Conservation (phyloP, 1,139 yeast species). For the Groenewaldozyma sp. region DNA sequence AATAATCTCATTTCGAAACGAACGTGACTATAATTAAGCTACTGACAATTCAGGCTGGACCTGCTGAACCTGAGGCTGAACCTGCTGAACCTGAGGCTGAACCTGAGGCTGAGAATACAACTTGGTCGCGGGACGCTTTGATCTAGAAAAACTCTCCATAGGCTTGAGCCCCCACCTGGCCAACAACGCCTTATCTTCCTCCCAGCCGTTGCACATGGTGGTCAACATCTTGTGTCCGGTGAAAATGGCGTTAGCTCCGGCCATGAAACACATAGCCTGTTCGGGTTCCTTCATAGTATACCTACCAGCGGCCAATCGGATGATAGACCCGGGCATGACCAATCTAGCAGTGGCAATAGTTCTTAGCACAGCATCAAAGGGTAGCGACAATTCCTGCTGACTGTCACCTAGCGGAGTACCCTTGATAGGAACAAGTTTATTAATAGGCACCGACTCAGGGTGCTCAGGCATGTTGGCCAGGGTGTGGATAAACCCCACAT, state of each 20-base stretch:
- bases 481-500: conserved; percentile 58
- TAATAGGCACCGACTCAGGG: conserved; percentile 78
- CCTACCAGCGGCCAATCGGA: conserved; percentile 73
- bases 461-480: conserved; percentile 57
- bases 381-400: conserved; percentile 35
- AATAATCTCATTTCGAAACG: too few species aligned
- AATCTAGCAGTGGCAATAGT: conserved; percentile 71
- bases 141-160: conserved; percentile 44
- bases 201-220: conserved; percentile 81
- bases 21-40: neutral
- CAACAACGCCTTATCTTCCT: conserved; percentile 63
- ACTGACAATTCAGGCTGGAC: neutral
- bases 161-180: conserved; percentile 64
- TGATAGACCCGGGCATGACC: conserved; percentile 61
- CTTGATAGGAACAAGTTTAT: conserved; percentile 64
- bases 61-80: too few species aligned
- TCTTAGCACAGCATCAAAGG: conserved; percentile 53
- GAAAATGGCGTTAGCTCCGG: conserved; percentile 73
- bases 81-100: too few species aligned
- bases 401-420: conserved; percentile 61
- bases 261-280: conserved; percentile 65
- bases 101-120: too few species aligned
- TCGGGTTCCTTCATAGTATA: conserved; percentile 74
- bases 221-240: conserved; percentile 78
- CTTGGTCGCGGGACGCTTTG: conserved; percentile 9